Base-by-base conservation (phyloP, 441 rosid species). In the Adansonia grandidieri region DNA sequence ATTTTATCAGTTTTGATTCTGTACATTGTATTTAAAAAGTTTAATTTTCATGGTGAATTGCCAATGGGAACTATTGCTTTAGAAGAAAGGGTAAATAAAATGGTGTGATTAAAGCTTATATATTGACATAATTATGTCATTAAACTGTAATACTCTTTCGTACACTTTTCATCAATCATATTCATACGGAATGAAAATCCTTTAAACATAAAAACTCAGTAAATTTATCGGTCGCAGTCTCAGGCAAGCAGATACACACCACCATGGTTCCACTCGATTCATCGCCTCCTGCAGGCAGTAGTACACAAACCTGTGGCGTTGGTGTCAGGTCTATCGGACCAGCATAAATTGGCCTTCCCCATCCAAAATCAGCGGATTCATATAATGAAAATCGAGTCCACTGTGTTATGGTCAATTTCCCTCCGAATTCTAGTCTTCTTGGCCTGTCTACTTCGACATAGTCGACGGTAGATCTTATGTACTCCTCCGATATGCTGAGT, bases 241-340 rank as follows among this genome's bases (percentile, higher is more conserved):
- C 88, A 32, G 96, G 97, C 88, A 95, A 83, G 86, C 98, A 95
- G 54, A 95, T 91, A 82, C 96, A 93, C 6, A 89, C 87, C 80
- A 93, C 77, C 88, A 89, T 90, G 75, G 84, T 82, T 71, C 90
- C 95, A 50, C 80, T 78, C 37, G 91, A 82, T 66, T 90, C 87
- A 0, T 82, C 73, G 42, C 85, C 90, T 24, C 91, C 93, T 81
- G 83, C 93, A 3, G 97, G 98, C 77, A 95, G 86, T 74, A 95
- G 80, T 17, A 95, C 90, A 76, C 95, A 93, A 32, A 95, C 97
- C 76, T 93, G 98, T 64, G 99, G 98, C 0, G 98, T 93, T 48
- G 97, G 98, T 9, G 95, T 95, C 50, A 95, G 81, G 88, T 95
- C 98, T 58, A 90, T 89, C 0, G 95, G 97, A 19, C 98, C 97